Percentiles rank a stretch among this genome's conserved stretches.
Evolutionary conservation across 768 basidiomycete species (phyloP).

Genomic region (Russula earlei): DNA sequence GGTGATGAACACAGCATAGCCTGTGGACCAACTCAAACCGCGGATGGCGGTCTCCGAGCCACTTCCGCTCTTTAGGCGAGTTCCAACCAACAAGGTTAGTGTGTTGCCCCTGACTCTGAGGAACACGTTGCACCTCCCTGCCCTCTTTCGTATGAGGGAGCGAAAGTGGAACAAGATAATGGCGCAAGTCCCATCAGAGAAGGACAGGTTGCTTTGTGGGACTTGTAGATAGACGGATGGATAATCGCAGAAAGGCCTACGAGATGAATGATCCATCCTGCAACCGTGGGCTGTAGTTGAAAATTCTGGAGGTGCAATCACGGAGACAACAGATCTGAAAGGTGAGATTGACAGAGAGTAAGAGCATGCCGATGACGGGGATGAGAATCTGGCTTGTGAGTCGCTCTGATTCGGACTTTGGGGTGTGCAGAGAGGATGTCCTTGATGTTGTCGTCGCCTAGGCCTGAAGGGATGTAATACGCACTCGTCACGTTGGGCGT

Average conservation of each 20-base stretch:
- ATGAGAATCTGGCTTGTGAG: constrained; percentile 16
- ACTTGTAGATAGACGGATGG: constrained; percentile 16
- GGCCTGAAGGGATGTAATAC: too few relatives aligned
- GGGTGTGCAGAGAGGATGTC: background rate
- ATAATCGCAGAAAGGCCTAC: too few relatives aligned
- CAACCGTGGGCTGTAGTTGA: background rate
- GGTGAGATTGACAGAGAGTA: background rate
- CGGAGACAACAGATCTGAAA: constrained; percentile 10
- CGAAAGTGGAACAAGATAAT: constrained; percentile 5
- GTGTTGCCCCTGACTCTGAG: background rate
- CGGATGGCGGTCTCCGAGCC: constrained; percentile 19
- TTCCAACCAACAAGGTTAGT: constrained; percentile 10
- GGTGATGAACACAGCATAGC: too few relatives aligned
- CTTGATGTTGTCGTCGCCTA: too few relatives aligned
- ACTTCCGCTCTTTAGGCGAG: constrained; percentile 10
- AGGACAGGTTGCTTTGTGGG: constrained; percentile 15
- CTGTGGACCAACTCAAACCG: constrained; percentile 19
- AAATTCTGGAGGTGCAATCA: background rate
- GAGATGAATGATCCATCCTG: constrained; percentile 19
- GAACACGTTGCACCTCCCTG: constrained; percentile 1
- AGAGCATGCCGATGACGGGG: constrained; percentile 16
- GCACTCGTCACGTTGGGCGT: too few relatives aligned
- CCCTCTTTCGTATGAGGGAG: constrained; percentile 4
- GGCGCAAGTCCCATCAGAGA: constrained; percentile 2
- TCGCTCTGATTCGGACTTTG: background rate